Conservation (phyloP, 495 filamentous ascomycete species). For the Neurospora sp. region DNA sequence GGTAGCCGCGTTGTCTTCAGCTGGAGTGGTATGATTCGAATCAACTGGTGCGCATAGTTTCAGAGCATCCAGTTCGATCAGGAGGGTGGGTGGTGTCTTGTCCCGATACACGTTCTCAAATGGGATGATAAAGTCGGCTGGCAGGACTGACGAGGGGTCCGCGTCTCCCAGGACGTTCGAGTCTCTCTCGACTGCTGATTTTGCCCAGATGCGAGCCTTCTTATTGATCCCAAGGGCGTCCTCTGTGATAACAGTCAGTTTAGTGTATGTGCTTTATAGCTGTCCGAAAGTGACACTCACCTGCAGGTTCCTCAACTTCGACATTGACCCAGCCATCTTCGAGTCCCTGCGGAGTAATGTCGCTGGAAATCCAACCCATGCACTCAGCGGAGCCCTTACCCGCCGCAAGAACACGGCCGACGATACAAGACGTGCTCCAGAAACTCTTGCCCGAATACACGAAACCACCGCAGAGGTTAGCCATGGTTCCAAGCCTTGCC, state of each 20-base stretch:
- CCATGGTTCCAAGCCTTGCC: conserved; percentile 51
- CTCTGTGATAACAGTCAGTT: conserved; percentile 19
- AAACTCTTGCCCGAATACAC: conserved; percentile 59
- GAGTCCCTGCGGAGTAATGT: conserved; percentile 40
- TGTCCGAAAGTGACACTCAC: conserved; percentile 26
- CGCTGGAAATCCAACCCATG: conserved; percentile 66
- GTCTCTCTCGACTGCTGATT: conserved; percentile 36
- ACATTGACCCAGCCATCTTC: conserved; percentile 59
- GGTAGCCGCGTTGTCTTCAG: conserved; percentile 21
- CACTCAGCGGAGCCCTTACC: conserved; percentile 57
- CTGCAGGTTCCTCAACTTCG: conserved; percentile 38
- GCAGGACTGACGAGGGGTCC: conserved; percentile 35
- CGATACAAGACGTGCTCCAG: conserved; percentile 73
- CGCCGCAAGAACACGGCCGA: conserved; percentile 65
- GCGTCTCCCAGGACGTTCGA: conserved; percentile 44
- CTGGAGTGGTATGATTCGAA: conserved; percentile 27
- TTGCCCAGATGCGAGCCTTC: conserved; percentile 40
- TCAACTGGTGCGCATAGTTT: conserved; percentile 26
- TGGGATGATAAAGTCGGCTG: conserved; percentile 49
- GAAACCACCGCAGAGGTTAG: conserved; percentile 73
- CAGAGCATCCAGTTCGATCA: conserved; percentile 34
- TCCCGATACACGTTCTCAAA: conserved; percentile 40
- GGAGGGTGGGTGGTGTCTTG: conserved; percentile 24
- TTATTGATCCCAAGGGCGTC: conserved; percentile 31
- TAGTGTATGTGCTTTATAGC: too few relatives aligned